Evolutionary conservation across 1,139 yeast species (phyloP).

Genomic region (Magnusiomyces sp.): DNA sequence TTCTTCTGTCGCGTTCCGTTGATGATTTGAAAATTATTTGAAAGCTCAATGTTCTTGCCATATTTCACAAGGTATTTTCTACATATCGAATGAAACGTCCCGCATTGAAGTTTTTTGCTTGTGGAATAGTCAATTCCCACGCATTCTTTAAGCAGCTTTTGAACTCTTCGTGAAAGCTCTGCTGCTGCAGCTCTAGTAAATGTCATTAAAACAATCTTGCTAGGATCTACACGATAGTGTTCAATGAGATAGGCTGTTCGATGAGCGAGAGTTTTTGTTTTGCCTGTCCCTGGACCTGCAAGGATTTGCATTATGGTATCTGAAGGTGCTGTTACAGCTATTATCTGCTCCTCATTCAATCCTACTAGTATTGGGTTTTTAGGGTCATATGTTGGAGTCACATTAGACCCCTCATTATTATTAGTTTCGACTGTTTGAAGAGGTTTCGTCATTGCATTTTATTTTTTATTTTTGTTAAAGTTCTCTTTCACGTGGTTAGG

Average conservation of each 20-base stretch:
- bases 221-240: slow-evolving; percentile 44
- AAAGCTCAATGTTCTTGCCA: neutral
- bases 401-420: too few relatives aligned
- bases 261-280: slow-evolving; percentile 72
- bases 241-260: slow-evolving; percentile 62
- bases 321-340: slow-evolving; percentile 52
- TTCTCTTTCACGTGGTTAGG: too few relatives aligned
- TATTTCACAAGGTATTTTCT: neutral
- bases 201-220: slow-evolving; percentile 68
- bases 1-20: neutral
- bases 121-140: too few relatives aligned
- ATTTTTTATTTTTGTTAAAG: too few relatives aligned
- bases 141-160: slow-evolving; percentile 17
- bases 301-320: slow-evolving; percentile 58
- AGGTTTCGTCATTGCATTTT: too few relatives aligned
- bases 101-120: neutral
- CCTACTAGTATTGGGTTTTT: neutral
- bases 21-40: neutral
- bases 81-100: neutral
- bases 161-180: slow-evolving; percentile 64
- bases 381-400: neutral
- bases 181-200: slow-evolving; percentile 86
- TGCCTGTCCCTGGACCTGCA: slow-evolving; percentile 87
- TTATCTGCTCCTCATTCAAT: slow-evolving; percentile 50
- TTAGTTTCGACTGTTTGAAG: too few relatives aligned